Conservation (phyloP, 108 stramenopile genomes). For the Chaetoceros muelleri region DNA sequence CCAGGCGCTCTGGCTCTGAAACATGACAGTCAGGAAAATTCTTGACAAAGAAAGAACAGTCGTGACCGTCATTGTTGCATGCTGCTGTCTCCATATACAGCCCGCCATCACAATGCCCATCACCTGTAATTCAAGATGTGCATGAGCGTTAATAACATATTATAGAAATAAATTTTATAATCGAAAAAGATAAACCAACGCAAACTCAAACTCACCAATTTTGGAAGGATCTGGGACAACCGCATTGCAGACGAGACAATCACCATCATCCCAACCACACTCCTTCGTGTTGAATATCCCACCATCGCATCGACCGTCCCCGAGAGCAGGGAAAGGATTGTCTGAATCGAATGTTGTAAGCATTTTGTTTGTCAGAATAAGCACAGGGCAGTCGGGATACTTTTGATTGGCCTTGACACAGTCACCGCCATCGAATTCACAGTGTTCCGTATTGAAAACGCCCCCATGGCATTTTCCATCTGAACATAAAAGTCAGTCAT, state of each 20-base stretch:
- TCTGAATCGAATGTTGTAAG: background rate
- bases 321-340: background rate
- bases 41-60: background rate
- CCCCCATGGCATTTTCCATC: conserved; percentile 3
- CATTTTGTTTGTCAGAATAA: background rate
- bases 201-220: too few relatives aligned
- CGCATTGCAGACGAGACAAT: background rate
- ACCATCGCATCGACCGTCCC: conserved; percentile 4
- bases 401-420: background rate
- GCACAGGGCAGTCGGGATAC: background rate
- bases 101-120: conserved; percentile 5
- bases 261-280: conserved; percentile 5
- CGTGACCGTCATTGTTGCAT: background rate
- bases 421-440: conserved; percentile 3
- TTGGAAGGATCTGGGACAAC: background rate
- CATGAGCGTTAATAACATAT: too few relatives aligned
- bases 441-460: background rate
- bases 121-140: background rate
- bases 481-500: too few relatives aligned
- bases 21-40: conserved; percentile 1
- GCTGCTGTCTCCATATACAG: background rate
- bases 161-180: too few relatives aligned
- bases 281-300: background rate
- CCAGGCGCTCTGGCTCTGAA: background rate
- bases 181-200: too few relatives aligned